Conservation (phyloP, 1,284 basidiomycete species). For the Papiliotrema fonsecae region DNA sequence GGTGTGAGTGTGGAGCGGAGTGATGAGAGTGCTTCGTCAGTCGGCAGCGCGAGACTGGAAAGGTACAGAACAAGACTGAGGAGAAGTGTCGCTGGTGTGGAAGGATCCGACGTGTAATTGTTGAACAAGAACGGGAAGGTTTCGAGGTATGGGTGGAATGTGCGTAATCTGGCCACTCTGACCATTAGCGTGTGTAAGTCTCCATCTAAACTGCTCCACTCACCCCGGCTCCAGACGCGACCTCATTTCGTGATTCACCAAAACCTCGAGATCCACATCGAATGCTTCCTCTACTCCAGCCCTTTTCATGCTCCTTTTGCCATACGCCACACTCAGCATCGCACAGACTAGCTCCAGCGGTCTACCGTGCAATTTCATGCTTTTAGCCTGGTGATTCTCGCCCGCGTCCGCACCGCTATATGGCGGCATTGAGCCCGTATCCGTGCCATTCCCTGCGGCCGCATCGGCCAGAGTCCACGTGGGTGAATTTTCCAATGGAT, state of each 20-base stretch:
- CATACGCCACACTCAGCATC: slow-evolving; percentile 36
- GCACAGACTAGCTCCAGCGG: slow-evolving; percentile 33
- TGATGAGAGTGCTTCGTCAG: slow-evolving; percentile 7
- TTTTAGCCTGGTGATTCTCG: slow-evolving; percentile 11
- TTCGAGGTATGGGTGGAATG: slow-evolving; percentile 40
- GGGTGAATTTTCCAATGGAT: slow-evolving; percentile 2
- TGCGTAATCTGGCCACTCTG: slow-evolving; percentile 28
- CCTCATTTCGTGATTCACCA: slow-evolving; percentile 22
- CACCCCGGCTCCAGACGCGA: slow-evolving; percentile 26
- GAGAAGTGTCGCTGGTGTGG: slow-evolving; percentile 18
- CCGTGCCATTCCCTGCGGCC: background rate
- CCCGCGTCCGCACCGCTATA: background rate
- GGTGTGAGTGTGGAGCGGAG: slow-evolving; percentile 20
- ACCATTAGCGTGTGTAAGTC: slow-evolving; percentile 1
- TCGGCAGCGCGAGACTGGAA: slow-evolving; percentile 20
- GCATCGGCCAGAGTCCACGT: background rate
- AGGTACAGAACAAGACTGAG: slow-evolving; percentile 28
- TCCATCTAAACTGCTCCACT: background rate
- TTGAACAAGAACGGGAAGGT: slow-evolving; percentile 21
- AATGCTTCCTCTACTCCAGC: slow-evolving; percentile 13
- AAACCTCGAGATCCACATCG: slow-evolving; percentile 25
- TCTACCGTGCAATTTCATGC: slow-evolving; percentile 34
- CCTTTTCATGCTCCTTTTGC: slow-evolving; percentile 14
- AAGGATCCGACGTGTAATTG: slow-evolving; percentile 6
- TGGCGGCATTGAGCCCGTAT: background rate